phyloP scores from a whole-genome alignment of 2,329 filamentous ascomycete species.

The Bretziella fagacearum region DNA sequence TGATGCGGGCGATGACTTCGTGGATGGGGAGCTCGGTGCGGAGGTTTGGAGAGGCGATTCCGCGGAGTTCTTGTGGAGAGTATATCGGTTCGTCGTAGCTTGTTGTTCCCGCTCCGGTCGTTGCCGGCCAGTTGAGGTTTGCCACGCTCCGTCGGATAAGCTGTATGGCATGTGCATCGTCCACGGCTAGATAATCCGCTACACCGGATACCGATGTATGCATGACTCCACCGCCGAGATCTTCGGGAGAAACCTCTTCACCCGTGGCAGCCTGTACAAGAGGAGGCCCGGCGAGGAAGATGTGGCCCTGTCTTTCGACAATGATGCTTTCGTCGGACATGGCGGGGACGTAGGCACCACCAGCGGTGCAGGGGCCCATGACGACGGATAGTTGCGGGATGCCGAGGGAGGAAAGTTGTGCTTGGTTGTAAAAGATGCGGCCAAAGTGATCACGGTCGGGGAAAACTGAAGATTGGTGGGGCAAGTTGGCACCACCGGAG shows the following conservation, averaged over 20 bases:
- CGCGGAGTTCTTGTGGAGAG: conserved; percentile 60
- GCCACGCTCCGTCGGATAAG: conserved; percentile 68
- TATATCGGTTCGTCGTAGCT: conserved; percentile 62
- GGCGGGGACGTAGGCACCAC: conserved; percentile 85
- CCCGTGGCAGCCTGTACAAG: conserved; percentile 93
- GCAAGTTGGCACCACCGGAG: conserved; percentile 86
- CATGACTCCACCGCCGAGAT: conserved; percentile 75
- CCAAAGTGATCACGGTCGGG: conserved; percentile 91
- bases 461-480: conserved; percentile 90
- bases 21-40: conserved; percentile 71
- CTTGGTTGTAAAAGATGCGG: conserved; percentile 96
- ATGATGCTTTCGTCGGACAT: conserved; percentile 99
- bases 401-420: conserved; percentile 71
- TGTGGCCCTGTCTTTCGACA: conserved; percentile 86
- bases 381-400: conserved; percentile 92
- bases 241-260: conserved; percentile 78
- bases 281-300: conserved; percentile 88
- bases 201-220: conserved; percentile 86
- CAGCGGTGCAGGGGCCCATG: conserved; percentile 93
- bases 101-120: background rate
- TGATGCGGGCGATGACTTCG: conserved; percentile 82
- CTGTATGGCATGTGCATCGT: conserved; percentile 80
- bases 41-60: conserved; percentile 81
- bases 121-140: conserved; percentile 71
- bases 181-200: conserved; percentile 84